These are phyloP conservation scores for Vicia faba DNA, from an alignment of 306 rosid genomes.

Conservation along the genomic window DNA sequence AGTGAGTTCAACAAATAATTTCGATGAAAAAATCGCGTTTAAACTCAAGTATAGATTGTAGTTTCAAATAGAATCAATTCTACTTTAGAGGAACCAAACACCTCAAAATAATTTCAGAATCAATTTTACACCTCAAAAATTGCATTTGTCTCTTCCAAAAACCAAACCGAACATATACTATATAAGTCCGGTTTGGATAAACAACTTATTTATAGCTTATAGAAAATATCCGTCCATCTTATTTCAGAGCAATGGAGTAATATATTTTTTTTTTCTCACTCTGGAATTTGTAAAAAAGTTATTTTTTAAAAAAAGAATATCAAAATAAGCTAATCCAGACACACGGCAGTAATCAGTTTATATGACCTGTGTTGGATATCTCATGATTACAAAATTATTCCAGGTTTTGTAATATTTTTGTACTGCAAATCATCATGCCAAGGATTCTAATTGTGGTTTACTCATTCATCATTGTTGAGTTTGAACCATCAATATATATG, in stretches of 20 bases:
- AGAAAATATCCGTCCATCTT: neutral
- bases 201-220: neutral
- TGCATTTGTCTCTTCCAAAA: too few species aligned
- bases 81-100: too few species aligned
- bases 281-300: neutral
- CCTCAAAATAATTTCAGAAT: too few species aligned
- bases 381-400: constrained; percentile 25
- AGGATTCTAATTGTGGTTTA: constrained; percentile 31
- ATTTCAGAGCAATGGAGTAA: neutral
- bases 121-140: too few species aligned
- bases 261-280: neutral
- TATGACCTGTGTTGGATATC: constrained; percentile 16
- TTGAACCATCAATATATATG: constrained; percentile 23
- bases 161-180: too few species aligned
- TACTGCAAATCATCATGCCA: constrained; percentile 18
- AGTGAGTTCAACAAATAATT: too few species aligned
- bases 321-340: constrained; percentile 6
- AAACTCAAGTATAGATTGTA: too few species aligned
- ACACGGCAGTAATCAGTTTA: neutral
- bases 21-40: too few species aligned
- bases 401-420: constrained; percentile 23
- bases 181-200: neutral
- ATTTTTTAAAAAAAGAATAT: neutral
- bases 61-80: too few species aligned
- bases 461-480: constrained; percentile 36